Evolutionary conservation across 1,139 yeast genomes (phyloP).

Genomic region (Chernovozyma aurita): DNA sequence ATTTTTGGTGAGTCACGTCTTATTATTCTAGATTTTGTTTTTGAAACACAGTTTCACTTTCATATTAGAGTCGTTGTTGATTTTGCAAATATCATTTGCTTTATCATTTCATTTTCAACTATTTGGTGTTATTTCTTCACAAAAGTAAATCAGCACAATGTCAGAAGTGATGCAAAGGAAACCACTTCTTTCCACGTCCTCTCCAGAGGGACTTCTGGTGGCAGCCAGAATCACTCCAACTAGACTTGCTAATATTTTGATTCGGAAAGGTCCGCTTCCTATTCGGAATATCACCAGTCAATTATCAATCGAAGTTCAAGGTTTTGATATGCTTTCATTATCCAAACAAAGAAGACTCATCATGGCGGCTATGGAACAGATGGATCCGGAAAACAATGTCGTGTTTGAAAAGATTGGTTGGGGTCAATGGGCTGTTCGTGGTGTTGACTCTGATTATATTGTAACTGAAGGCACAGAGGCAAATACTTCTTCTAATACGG

Average conservation of each 20-base stretch:
- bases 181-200: constrained; percentile 61
- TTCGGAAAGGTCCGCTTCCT: constrained; percentile 81
- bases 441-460: constrained; percentile 47
- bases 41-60: no score
- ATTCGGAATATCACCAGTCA: constrained; percentile 86
- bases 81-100: no score
- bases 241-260: constrained; percentile 63
- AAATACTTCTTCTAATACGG: constrained; percentile 7
- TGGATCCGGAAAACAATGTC: constrained; percentile 54
- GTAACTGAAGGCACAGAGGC: constrained; percentile 40
- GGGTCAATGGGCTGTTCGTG: constrained; percentile 95
- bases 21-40: no score
- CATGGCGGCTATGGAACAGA: constrained; percentile 77
- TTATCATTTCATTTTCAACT: no score
- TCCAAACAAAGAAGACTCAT: constrained; percentile 88
- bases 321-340: constrained; percentile 74
- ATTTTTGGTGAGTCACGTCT: no score
- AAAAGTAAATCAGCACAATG: no score
- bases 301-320: constrained; percentile 67
- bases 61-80: no score
- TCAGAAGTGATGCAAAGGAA: constrained; percentile 12
- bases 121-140: no score
- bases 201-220: constrained; percentile 85
- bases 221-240: constrained; percentile 84
- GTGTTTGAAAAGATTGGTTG: constrained; percentile 93